Percentiles rank a stretch among this genome's conserved stretches.
These are phyloP conservation scores for Quercus tomentella DNA, from an alignment of 331 rosid species.

Conservation along the genomic window DNA sequence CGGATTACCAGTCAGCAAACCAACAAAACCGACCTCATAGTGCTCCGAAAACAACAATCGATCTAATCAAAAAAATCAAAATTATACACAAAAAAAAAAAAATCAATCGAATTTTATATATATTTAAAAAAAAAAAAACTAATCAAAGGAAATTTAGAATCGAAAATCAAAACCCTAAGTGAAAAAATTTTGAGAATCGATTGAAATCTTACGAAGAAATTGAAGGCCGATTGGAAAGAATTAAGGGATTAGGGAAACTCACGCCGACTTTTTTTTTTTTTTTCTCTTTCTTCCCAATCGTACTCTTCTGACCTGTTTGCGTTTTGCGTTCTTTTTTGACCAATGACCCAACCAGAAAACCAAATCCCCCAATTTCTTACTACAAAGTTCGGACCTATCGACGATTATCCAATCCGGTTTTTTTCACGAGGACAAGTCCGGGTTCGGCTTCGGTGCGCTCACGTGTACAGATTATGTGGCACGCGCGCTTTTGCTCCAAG, in stretches of 20 bases:
- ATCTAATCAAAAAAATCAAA: slow-evolving; percentile 28
- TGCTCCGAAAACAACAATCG: slow-evolving; percentile 29
- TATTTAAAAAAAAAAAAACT: too few species aligned
- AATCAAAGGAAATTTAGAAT: background rate
- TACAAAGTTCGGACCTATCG: slow-evolving; percentile 61
- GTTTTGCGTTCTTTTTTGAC: slow-evolving; percentile 47
- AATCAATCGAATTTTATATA: slow-evolving; percentile 9
- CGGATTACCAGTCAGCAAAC: slow-evolving; percentile 26
- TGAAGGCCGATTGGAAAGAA: background rate
- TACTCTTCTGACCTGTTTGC: slow-evolving; percentile 19
- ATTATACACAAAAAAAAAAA: background rate
- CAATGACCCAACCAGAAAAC: slow-evolving; percentile 37
- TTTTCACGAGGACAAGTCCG: slow-evolving; percentile 63
- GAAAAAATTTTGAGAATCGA: background rate
- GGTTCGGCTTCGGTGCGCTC: slow-evolving; percentile 56
- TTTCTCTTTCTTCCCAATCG: background rate
- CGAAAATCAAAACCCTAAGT: background rate
- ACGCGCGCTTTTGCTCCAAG: too few species aligned
- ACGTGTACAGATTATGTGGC: slow-evolving; percentile 15
- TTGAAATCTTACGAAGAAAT: slow-evolving; percentile 13
- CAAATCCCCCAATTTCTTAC: slow-evolving; percentile 45
- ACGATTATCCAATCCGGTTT: slow-evolving; percentile 62
- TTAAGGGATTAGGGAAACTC: slow-evolving; percentile 33
- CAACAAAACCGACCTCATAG: slow-evolving; percentile 33
- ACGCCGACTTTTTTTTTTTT: slow-evolving; percentile 28